These are phyloP conservation scores for Fraxinus albicans DNA, from an alignment of 305 asterid species.

Conservation along the genomic window DNA sequence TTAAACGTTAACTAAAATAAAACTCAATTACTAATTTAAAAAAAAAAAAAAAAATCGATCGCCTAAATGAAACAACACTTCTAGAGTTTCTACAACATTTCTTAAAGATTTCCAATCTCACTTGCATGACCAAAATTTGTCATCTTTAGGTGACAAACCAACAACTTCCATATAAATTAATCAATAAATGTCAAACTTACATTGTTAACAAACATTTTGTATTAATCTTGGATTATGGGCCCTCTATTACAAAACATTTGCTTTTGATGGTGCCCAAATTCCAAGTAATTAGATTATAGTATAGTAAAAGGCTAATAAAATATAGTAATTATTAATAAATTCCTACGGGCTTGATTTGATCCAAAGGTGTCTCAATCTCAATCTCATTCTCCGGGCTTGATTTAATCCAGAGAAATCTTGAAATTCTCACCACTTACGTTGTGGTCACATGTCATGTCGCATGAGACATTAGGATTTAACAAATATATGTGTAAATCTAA, in stretches of 20 bases:
- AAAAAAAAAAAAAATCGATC: no score
- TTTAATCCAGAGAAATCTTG: constrained; percentile 42
- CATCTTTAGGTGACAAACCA: constrained; percentile 56
- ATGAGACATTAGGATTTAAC: not conserved
- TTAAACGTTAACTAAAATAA: no score
- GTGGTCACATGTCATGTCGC: constrained; percentile 36
- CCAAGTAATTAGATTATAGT: no score
- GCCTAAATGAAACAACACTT: no score
- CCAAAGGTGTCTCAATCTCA: constrained; percentile 33
- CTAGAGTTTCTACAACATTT: no score
- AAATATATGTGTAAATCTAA: no score
- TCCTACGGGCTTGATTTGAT: no score
- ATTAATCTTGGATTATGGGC: no score
- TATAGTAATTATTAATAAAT: not conserved
- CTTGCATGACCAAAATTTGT: constrained; percentile 42
- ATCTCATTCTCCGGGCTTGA: constrained; percentile 57
- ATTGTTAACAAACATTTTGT: no score
- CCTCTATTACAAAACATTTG: constrained; percentile 14
- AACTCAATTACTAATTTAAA: no score
- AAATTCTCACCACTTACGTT: constrained; percentile 3
- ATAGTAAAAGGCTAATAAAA: not conserved
- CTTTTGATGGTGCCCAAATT: constrained; percentile 1
- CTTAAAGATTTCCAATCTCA: constrained; percentile 24
- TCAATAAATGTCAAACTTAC: constrained; percentile 4
- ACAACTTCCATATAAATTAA: constrained; percentile 23